Base-by-base conservation (phyloP, 495 filamentous ascomycete genomes). In the Podospora pseudocomata region DNA sequence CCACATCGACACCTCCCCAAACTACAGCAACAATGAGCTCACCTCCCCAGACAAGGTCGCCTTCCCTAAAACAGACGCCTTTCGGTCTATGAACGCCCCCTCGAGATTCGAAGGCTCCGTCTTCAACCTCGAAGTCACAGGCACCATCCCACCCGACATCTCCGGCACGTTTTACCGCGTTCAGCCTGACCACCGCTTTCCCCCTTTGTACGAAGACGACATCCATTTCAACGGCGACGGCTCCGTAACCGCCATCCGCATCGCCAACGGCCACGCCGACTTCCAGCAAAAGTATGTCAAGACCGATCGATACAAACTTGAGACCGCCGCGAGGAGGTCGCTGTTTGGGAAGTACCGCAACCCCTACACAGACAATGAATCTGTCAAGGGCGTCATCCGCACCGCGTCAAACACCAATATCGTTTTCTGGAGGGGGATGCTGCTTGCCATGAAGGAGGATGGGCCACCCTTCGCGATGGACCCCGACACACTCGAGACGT, bases 341-440 rank as follows among this genome's bases (percentile, higher is more conserved):
- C 72, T 88, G 18, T 81, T 87, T 63, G 84, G 85, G 0, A 77
- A 79, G 59, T 88, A 87, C 68, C 76, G 85, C 16, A 88, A 88
- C 63, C 80, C 79, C 15, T 86, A 75, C 67, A 87, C 86, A 6
- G 85, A 88, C 67, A 80, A 80, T 56, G 81, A 82, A 68, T 77
- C 75, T 39, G 82, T 86, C 7, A 74, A 79, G 58, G 81, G 81
- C 20, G 78, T 82, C 9, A 80, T 87, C 19, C 74, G 83, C 3
- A 84, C 78, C 0, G 83, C 84, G 2, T 78, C 80, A 0, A 87
- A 88, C 61, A 88, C 86, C 15, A 87, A 88, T 66, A 73, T 88
- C 4, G 75, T 85, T 2, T 83, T 81, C 67, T 88, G 80, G 77
- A 74, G 81, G 5, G 83, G 83, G 0, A 77, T 80, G 71, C 72